These are phyloP conservation scores for Xylariales sp. DNA, from an alignment of 2,329 filamentous ascomycete species.

Conservation along the genomic window DNA sequence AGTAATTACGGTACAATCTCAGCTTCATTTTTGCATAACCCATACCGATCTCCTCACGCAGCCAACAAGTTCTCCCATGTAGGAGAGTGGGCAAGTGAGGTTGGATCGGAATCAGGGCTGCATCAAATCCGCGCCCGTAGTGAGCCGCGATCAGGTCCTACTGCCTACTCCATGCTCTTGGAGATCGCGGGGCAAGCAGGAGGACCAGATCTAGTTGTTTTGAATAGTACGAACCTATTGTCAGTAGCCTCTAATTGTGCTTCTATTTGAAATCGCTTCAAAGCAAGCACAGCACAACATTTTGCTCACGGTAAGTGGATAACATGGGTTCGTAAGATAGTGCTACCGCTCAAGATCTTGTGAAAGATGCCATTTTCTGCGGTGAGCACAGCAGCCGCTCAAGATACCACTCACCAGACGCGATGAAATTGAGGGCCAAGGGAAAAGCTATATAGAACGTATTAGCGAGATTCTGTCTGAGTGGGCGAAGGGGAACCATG, in stretches of 20 bases:
- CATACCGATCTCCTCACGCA: constrained; percentile 13
- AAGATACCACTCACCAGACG: constrained; percentile 82
- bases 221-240: constrained; percentile 43
- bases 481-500: constrained; percentile 5
- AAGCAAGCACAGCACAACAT: too few species aligned
- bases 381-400: constrained; percentile 22
- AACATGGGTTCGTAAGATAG: constrained; percentile 21
- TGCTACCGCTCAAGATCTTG: constrained; percentile 62
- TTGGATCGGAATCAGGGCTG: constrained; percentile 45
- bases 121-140: constrained; percentile 76
- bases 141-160: constrained; percentile 58
- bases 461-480: constrained; percentile 22
- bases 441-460: constrained; percentile 64
- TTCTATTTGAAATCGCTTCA: too few species aligned
- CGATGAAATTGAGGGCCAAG: constrained; percentile 84
- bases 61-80: too few species aligned
- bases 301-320: too few species aligned
- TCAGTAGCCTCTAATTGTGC: too few species aligned
- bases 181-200: too few species aligned
- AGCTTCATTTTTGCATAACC: constrained; percentile 59
- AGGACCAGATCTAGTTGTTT: too few species aligned
- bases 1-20: constrained; percentile 95
- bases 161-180: too few species aligned
- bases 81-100: constrained; percentile 26
- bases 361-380: constrained; percentile 24